Percentiles rank a stretch among this genome's conserved stretches.
Evolutionary conservation across 192 early-diverging fungal species (phyloP).

Genomic region (Coemansia sp.): DNA sequence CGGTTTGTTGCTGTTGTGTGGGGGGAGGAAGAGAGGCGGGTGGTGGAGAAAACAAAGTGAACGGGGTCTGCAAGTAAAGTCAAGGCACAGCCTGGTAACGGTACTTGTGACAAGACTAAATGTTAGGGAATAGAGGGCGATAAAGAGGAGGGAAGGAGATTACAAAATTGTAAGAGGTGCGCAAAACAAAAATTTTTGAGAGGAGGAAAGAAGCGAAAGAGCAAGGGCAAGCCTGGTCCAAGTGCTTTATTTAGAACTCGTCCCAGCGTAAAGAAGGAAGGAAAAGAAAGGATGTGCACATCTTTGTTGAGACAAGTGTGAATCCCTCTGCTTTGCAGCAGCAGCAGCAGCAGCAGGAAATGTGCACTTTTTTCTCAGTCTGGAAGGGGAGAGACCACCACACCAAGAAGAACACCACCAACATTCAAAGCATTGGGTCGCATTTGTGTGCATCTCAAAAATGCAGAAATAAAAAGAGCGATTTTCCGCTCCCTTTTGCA

Average conservation of each 20-base stretch:
- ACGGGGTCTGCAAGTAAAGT: slow-evolving; percentile 2
- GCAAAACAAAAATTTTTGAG: background rate
- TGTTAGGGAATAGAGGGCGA: background rate
- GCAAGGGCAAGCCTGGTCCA: background rate
- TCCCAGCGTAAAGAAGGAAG: background rate
- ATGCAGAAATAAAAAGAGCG: slow-evolving; percentile 14
- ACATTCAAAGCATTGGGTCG: slow-evolving; percentile 9
- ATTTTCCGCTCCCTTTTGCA: slow-evolving; percentile 7
- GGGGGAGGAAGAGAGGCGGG: slow-evolving; percentile 3
- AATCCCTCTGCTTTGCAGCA: too few species aligned
- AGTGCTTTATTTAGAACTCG: background rate
- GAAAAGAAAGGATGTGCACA: too few species aligned
- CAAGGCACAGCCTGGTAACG: slow-evolving; percentile 38
- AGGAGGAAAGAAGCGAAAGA: slow-evolving; percentile 9
- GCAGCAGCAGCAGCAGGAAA: too few species aligned
- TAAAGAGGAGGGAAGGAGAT: background rate
- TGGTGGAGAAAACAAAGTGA: slow-evolving; percentile 1
- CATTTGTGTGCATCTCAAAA: slow-evolving; percentile 8
- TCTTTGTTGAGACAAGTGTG: too few species aligned
- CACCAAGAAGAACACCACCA: slow-evolving; percentile 9
- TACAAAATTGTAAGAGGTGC: background rate
- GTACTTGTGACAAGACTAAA: background rate
- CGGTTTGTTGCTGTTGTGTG: background rate
- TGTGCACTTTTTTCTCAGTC: background rate
- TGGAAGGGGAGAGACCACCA: background rate